A percentile compares a stretch with the other conserved stretches of the same genome.
These are phyloP conservation scores for Capsicum baccatum DNA, from an alignment of 257 asterid species.

Conservation along the genomic window DNA sequence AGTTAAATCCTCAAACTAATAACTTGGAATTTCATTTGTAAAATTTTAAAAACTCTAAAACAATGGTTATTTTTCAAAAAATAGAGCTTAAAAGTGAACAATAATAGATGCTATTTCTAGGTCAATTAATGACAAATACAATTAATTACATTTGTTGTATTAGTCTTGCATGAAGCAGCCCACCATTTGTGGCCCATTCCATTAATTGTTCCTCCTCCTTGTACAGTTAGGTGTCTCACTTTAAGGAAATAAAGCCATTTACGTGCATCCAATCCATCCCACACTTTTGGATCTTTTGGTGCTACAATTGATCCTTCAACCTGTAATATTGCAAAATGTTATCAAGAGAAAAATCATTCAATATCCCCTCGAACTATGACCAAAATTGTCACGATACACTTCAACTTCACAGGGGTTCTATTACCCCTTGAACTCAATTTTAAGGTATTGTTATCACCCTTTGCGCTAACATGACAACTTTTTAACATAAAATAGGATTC, in stretches of 20 bases:
- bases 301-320: constrained; percentile 70
- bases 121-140: neutral
- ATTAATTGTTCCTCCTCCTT: constrained; percentile 74
- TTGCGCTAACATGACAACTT: no score
- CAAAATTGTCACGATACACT: no score
- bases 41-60: no score
- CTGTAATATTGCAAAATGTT: constrained; percentile 42
- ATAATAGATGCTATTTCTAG: neutral
- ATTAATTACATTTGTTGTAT: constrained; percentile 60
- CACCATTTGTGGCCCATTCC: constrained; percentile 88
- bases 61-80: no score
- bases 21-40: neutral
- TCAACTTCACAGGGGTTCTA: no score
- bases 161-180: constrained; percentile 86
- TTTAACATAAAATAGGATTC: no score
- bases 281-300: constrained; percentile 66
- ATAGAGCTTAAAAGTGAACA: neutral
- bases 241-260: constrained; percentile 84
- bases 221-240: constrained; percentile 63
- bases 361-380: no score
- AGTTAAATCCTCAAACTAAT: neutral
- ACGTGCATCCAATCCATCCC: constrained; percentile 61
- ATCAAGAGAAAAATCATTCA: no score
- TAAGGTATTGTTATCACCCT: no score
- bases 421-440: no score